Conservation (phyloP, 1,139 yeast genomes). For the Pichia sp. region DNA sequence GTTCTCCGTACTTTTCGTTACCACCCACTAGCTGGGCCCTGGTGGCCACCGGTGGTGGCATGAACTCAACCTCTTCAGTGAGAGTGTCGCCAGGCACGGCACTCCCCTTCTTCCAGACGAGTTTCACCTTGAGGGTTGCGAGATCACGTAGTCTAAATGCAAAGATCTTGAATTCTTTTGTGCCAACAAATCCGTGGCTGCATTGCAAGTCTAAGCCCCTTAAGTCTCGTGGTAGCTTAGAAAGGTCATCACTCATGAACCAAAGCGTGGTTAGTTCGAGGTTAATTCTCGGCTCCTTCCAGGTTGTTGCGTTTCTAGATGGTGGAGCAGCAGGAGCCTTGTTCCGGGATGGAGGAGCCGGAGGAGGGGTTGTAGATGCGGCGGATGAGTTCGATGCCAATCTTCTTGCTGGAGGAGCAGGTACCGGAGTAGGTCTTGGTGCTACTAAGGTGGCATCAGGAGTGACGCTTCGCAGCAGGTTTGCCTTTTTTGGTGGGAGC, state of each 20-base stretch:
- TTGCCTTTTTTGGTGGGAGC: not conserved
- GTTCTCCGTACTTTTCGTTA: constrained; percentile 44
- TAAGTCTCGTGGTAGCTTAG: constrained; percentile 38
- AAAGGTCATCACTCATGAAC: constrained; percentile 36
- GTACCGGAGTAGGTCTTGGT: constrained; percentile 9
- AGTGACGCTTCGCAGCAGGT: not conserved
- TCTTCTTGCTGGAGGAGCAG: constrained; percentile 14
- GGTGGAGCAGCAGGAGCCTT: constrained; percentile 25
- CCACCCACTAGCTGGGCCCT: constrained; percentile 39
- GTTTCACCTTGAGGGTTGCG: constrained; percentile 41
- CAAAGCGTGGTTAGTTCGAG: constrained; percentile 44
- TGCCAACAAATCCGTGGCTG: constrained; percentile 30
- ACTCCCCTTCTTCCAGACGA: constrained; percentile 42
- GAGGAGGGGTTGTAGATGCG: constrained; percentile 14
- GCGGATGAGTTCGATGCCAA: constrained; percentile 4
- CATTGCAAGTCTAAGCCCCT: constrained; percentile 38
- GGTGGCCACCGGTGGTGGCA: constrained; percentile 48
- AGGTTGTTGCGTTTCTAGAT: constrained; percentile 12
- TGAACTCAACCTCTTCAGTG: constrained; percentile 36
- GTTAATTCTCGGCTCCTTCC: constrained; percentile 37
- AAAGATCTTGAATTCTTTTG: constrained; percentile 29
- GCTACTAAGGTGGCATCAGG: not conserved
- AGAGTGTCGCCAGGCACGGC: constrained; percentile 28
- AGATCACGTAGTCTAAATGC: constrained; percentile 49
- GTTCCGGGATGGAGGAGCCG: constrained; percentile 18